Base-by-base conservation (phyloP, 1,284 basidiomycete genomes). In the Lentinus polychrous region DNA sequence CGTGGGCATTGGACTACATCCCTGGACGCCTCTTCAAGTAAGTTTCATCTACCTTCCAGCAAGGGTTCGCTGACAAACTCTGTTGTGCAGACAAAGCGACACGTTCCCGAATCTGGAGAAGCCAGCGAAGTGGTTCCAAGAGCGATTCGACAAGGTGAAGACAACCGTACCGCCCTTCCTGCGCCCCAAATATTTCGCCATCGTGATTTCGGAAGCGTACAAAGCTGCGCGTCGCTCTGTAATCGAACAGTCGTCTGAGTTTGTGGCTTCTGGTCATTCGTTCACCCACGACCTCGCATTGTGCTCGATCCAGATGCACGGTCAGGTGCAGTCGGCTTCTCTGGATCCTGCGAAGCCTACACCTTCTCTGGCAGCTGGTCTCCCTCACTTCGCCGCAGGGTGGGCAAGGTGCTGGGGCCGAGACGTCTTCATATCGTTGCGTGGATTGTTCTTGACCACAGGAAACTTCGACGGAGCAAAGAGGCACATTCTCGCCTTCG, bases 361-460 rank as follows among this genome's bases (percentile, higher is more conserved):
- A 0, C 83, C 94, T 2, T 91, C 86, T 8, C 73, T 97, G 23
- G 93, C 94, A 1, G 94, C 94, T n/a, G 94, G 94, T 17, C 69
- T 97, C 23, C 93, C 94, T 10, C 94, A 97, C 69, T 97, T 97
- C 60, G 73, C 90, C 1, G 71, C 86, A 7, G 84, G 85, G 5
- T 97, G 94, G 94, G 92, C 92, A 12, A 77, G 94, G 42, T 93
- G 90, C 61, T 97, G 94, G 94, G 94, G 94, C n/a, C 80, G 94
- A 34, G 94, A 97, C 65, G 91, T 95, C 1, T 94, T 94, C 69
- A 95, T 96, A 64, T 94, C 92, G 0, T 70, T 95, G 11, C 83
- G 92, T 52, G 94, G 94, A 2, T 72, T 97, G 41, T 95, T 96
- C 71, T 70, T 97, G 55, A 89, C 91, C 1, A 96, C 94, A 0